Conservation (phyloP, 176 grass and related monocot genomes). For the Zea luxurians region DNA sequence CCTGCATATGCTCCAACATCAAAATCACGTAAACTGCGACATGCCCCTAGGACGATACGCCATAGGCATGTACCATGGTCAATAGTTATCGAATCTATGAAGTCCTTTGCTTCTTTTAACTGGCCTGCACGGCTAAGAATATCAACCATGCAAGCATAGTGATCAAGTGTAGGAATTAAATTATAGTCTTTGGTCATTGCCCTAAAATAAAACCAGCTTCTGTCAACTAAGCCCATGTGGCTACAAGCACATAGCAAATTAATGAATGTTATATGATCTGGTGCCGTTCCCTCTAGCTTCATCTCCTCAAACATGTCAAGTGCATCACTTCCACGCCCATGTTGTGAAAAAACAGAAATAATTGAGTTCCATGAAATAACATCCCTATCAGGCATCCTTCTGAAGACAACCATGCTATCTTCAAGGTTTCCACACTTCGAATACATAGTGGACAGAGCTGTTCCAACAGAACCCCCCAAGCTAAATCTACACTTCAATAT, state of each 20-base stretch:
- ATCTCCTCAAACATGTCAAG: slow-evolving; percentile 74
- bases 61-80: slow-evolving; percentile 75
- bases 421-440: slow-evolving; percentile 66
- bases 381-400: slow-evolving; percentile 64
- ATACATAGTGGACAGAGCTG: slow-evolving; percentile 78
- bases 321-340: slow-evolving; percentile 59
- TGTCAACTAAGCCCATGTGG: slow-evolving; percentile 77
- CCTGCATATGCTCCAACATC: slow-evolving; percentile 68
- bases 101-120: slow-evolving; percentile 65
- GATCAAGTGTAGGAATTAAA: slow-evolving; percentile 61
- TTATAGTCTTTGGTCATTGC: slow-evolving; percentile 61
- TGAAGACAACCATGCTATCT: slow-evolving; percentile 60
- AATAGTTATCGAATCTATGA: slow-evolving; percentile 65
- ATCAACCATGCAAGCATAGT: slow-evolving; percentile 87
- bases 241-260: slow-evolving; percentile 72
- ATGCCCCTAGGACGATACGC: slow-evolving; percentile 71
- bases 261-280: slow-evolving; percentile 75
- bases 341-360: slow-evolving; percentile 81
- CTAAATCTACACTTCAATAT: slow-evolving; percentile 59
- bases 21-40: slow-evolving; percentile 52
- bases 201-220: slow-evolving; percentile 69
- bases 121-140: slow-evolving; percentile 63
- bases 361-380: slow-evolving; percentile 79
- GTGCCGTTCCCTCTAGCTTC: slow-evolving; percentile 57
- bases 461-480: slow-evolving; percentile 61